These are phyloP conservation scores for Erigeron canadensis DNA, from an alignment of 129 eudicot genomes.

Conservation along the genomic window DNA sequence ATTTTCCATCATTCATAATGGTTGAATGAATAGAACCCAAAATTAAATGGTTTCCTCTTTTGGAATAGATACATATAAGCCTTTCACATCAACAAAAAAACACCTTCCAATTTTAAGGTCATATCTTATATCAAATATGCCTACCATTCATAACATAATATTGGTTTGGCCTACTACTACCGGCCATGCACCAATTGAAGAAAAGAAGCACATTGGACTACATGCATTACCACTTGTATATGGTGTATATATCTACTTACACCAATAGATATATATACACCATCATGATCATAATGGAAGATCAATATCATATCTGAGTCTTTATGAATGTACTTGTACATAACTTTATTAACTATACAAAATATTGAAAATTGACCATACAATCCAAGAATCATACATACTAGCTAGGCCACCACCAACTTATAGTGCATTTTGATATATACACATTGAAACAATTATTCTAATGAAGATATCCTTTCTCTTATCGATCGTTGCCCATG, in stretches of 20 bases:
- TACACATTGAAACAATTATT: background rate
- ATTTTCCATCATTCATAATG: slow-evolving; percentile 23
- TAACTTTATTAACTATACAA: slow-evolving; percentile 17
- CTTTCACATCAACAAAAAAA: slow-evolving; percentile 29
- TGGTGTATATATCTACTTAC: slow-evolving; percentile 3
- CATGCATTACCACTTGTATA: slow-evolving; percentile 26
- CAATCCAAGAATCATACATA: slow-evolving; percentile 14
- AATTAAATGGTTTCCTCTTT: slow-evolving; percentile 7
- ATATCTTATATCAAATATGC: slow-evolving; percentile 2
- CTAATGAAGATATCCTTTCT: slow-evolving; percentile 4
- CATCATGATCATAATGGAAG: slow-evolving; percentile 1
- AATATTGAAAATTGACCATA: slow-evolving; percentile 31
- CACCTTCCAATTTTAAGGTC: slow-evolving; percentile 23
- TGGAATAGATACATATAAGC: slow-evolving; percentile 7
- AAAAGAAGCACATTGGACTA: slow-evolving; percentile 17
- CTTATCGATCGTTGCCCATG: slow-evolving; percentile 12
- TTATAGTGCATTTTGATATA: slow-evolving; percentile 3
- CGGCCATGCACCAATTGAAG: slow-evolving; percentile 20
- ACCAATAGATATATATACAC: background rate
- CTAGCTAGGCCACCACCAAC: slow-evolving; percentile 4
- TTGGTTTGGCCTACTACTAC: slow-evolving; percentile 12
- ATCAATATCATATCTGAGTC: background rate
- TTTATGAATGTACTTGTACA: slow-evolving; percentile 10
- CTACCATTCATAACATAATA: slow-evolving; percentile 17
- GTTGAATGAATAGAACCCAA: slow-evolving; percentile 18